Evolutionary conservation across 2,329 filamentous ascomycete species (phyloP).

Genomic region (Pseudogymnoascus sp.): DNA sequence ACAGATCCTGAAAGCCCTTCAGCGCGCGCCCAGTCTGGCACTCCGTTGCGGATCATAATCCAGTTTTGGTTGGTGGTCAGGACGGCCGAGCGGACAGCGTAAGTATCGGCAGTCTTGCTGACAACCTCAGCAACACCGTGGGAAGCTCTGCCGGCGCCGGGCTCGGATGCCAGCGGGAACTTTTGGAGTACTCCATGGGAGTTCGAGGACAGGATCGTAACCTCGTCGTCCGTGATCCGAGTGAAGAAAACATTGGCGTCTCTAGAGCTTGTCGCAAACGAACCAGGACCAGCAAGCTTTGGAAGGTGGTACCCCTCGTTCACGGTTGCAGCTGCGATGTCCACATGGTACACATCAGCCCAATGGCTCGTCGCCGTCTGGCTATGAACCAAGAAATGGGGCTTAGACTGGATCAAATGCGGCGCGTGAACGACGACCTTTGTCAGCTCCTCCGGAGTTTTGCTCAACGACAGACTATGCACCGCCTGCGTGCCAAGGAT

Average conservation of each 20-base stretch:
- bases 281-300: conserved; percentile 57
- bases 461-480: conserved; percentile 44
- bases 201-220: conserved; percentile 63
- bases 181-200: conserved; percentile 68
- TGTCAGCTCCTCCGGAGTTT: conserved; percentile 42
- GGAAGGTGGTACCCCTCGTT: conserved; percentile 76
- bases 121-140: conserved; percentile 77
- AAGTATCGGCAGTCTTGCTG: conserved; percentile 55
- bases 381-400: conserved; percentile 81
- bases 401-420: conserved; percentile 57
- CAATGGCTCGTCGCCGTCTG: conserved; percentile 62
- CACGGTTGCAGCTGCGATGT: conserved; percentile 59
- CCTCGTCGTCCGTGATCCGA: conserved; percentile 65
- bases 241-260: conserved; percentile 85
- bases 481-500: conserved; percentile 54
- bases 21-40: conserved; percentile 67
- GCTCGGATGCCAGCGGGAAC: conserved; percentile 52
- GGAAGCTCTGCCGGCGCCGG: conserved; percentile 39
- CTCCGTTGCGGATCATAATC: conserved; percentile 75
- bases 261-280: conserved; percentile 69
- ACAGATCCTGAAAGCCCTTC: conserved; percentile 77
- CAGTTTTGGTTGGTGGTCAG: conserved; percentile 64
- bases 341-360: conserved; percentile 78
- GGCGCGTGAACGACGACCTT: conserved; percentile 62
- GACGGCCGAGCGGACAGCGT: conserved; percentile 69